phyloP scores from a whole-genome alignment of 2,329 filamentous ascomycete genomes.

The Lachnellula suecica region DNA sequence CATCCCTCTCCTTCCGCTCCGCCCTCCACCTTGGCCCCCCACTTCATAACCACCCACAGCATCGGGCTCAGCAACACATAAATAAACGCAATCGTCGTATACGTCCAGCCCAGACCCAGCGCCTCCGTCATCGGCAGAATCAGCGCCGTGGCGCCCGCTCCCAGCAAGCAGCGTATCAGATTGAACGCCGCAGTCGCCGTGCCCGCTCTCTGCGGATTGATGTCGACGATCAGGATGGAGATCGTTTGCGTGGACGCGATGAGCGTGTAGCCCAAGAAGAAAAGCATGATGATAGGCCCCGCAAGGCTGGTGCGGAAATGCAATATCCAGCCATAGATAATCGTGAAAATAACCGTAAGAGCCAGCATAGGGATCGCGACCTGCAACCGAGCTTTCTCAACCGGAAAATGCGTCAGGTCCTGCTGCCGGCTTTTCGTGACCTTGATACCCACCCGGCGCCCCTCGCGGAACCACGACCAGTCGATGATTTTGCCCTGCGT shows the following conservation, averaged over 20 bases:
- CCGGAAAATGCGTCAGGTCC: slow-evolving; percentile 48
- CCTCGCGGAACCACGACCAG: slow-evolving; percentile 65
- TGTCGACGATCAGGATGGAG: slow-evolving; percentile 54
- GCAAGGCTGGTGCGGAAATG: slow-evolving; percentile 42
- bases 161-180: slow-evolving; percentile 53
- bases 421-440: slow-evolving; percentile 53
- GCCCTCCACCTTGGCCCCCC: slow-evolving; percentile 45
- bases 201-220: slow-evolving; percentile 51
- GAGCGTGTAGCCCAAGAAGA: slow-evolving; percentile 46
- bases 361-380: slow-evolving; percentile 50
- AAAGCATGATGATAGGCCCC: slow-evolving; percentile 46
- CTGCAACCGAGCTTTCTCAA: slow-evolving; percentile 51
- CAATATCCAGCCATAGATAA: slow-evolving; percentile 54
- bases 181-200: slow-evolving; percentile 58
- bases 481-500: slow-evolving; percentile 57
- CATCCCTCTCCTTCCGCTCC: slow-evolving; percentile 28
- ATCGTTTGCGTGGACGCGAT: slow-evolving; percentile 53
- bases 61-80: slow-evolving; percentile 41
- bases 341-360: slow-evolving; percentile 45
- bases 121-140: slow-evolving; percentile 51
- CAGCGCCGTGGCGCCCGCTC: slow-evolving; percentile 50
- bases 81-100: slow-evolving; percentile 46
- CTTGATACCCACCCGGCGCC: slow-evolving; percentile 48
- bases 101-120: slow-evolving; percentile 52
- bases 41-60: slow-evolving; percentile 41